Base-by-base conservation (phyloP, 2,329 filamentous ascomycete species). In the Arthrobotrys iridis region DNA sequence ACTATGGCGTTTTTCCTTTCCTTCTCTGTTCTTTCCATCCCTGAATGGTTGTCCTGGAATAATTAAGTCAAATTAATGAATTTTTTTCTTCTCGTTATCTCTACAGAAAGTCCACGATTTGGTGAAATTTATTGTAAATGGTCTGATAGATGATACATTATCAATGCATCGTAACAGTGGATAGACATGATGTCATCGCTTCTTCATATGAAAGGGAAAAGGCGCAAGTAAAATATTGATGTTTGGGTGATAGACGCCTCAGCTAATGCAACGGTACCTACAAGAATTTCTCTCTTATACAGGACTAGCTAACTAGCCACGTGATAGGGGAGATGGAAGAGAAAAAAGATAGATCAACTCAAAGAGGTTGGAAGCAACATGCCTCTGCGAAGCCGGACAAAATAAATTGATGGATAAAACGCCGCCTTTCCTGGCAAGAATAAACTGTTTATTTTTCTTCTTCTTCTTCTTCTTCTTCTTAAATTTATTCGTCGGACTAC, bases 401-500 rank as follows among this genome's bases (percentile, higher is more conserved):
- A 52, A 52, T 18, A 2, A 37, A 8, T 18, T 30, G 40, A 40
- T n/a, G 26, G 13, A 10, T 26, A 35, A 48, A 62, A 63, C 59
- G 43, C 59, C 59, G 6, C 30, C n/a, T 22, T 50, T 43, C n/a
- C n/a, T n/a, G n/a, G n/a, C n/a, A n/a, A n/a, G n/a, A n/a, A n/a
- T n/a, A n/a, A n/a, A n/a, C n/a, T n/a, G n/a, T 22, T 10, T 48
- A 18, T 11, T 48, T 48, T 48, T 4, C 18, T 4, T 35, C 28
- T 35, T 20, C 13, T 58, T n/a, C 33, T 45, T 5, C 35, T 13
- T 22, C 30, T 46, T 35, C 7, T 48, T 30, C 24, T 48, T 28
- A 40, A 1, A 20, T 33, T 62, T 33, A 30, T 15, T 15, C 35
- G 13, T 20, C 6, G 8, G 7, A 20, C 30, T 57, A 80, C 89